phyloP scores from a whole-genome alignment of 148 eudicot species.

The Pharnaceum exiguum region DNA sequence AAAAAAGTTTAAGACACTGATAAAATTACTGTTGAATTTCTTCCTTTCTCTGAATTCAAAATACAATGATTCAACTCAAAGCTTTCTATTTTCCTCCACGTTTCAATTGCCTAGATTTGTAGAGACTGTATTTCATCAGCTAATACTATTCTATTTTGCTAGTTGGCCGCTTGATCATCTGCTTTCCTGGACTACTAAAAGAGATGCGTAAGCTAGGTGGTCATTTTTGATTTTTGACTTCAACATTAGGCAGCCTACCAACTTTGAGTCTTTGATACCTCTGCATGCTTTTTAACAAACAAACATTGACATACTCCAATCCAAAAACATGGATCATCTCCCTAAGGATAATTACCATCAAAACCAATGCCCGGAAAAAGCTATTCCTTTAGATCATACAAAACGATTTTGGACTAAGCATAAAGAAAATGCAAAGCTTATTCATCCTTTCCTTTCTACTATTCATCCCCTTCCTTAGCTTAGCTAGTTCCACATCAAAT shows the following conservation, averaged over 20 bases:
- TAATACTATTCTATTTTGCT: too few species aligned
- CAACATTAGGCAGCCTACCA: constrained; percentile 32
- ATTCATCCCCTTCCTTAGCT: constrained; percentile 11
- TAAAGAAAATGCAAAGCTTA: constrained; percentile 10
- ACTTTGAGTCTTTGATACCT: constrained; percentile 12
- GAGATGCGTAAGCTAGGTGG: not conserved
- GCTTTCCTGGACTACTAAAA: too few species aligned
- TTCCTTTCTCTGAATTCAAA: too few species aligned
- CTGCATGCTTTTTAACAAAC: not conserved
- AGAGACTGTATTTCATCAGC: too few species aligned
- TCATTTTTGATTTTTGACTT: constrained; percentile 29
- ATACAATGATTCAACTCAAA: too few species aligned
- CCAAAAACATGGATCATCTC: not conserved
- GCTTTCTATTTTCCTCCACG: too few species aligned
- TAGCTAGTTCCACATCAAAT: constrained; percentile 10
- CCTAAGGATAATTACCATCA: not conserved
- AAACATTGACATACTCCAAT: not conserved
- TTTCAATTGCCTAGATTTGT: too few species aligned
- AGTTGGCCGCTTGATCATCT: too few species aligned
- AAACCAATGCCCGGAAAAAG: not conserved
- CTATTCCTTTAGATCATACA: not conserved
- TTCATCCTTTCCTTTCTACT: constrained; percentile 11
- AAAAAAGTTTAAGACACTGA: too few species aligned
- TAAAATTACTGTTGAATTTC: too few species aligned
- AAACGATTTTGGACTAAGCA: not conserved